Percentiles rank a stretch among this genome's conserved stretches.
phyloP scores from a whole-genome alignment of 2,329 filamentous ascomycete species.

The Eutypa lata region DNA sequence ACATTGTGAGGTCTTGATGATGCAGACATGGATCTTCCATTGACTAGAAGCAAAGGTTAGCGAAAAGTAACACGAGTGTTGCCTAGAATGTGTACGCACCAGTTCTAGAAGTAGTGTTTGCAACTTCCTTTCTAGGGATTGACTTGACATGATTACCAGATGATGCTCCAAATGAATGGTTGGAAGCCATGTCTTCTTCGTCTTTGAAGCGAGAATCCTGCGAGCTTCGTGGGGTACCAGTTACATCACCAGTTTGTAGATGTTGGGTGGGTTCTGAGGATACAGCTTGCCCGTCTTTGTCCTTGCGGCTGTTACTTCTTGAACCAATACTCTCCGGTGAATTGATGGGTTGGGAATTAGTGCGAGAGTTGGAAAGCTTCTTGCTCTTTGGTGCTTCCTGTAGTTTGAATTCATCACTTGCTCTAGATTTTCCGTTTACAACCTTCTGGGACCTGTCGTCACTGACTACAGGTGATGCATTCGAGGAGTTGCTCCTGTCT shows the following conservation, averaged over 20 bases:
- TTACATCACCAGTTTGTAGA: slow-evolving; percentile 32
- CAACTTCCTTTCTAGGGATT: slow-evolving; percentile 65
- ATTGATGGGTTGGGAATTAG: slow-evolving; percentile 41
- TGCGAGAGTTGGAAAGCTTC: slow-evolving; percentile 38
- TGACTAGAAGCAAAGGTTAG: slow-evolving; percentile 29
- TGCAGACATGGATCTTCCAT: slow-evolving; percentile 19
- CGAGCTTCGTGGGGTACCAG: slow-evolving; percentile 50
- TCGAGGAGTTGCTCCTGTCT: slow-evolving; percentile 31
- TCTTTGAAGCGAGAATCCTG: slow-evolving; percentile 58
- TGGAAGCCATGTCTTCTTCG: slow-evolving; percentile 46
- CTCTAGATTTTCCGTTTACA: slow-evolving; percentile 33
- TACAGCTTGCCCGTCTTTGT: slow-evolving; percentile 28
- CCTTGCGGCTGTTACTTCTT: slow-evolving; percentile 36
- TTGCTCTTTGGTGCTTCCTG: slow-evolving; percentile 75
- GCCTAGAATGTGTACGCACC: slow-evolving; percentile 34
- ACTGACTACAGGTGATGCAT: slow-evolving; percentile 22
- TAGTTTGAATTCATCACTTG: slow-evolving; percentile 66
- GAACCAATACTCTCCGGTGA: slow-evolving; percentile 35
- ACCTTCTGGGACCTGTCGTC: slow-evolving; percentile 39
- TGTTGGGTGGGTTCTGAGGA: slow-evolving; percentile 31
- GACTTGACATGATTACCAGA: slow-evolving; percentile 42
- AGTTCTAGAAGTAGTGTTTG: slow-evolving; percentile 36
- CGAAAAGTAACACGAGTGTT: not conserved
- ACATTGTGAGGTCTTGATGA: slow-evolving; percentile 16
- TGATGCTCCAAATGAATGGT: slow-evolving; percentile 40